Evolutionary conservation across 148 eudicot genomes (phyloP).

Genomic region (Vaccinium corymbosum): DNA sequence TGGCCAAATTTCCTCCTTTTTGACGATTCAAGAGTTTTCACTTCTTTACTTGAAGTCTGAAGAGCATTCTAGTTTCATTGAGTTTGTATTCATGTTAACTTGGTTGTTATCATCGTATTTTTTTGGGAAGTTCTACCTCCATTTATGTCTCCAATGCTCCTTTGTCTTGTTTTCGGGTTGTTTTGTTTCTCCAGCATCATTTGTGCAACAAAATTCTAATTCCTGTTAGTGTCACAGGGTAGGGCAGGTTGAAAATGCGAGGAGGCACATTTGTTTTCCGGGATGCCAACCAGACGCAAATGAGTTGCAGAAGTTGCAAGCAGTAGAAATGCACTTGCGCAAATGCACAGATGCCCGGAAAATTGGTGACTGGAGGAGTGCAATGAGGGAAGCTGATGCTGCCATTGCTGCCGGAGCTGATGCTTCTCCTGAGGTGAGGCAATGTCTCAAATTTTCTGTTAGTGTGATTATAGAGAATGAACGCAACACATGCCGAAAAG

Average conservation of each 20-base stretch:
- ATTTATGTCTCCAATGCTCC: not conserved
- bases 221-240: conserved; percentile 44
- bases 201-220: conserved; percentile 27
- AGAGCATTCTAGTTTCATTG: not conserved
- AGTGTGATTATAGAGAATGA: not conserved
- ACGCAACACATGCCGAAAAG: not conserved
- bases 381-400: conserved; percentile 65
- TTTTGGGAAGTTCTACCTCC: conserved; percentile 4
- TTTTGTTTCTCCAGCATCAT: conserved; percentile 15
- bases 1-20: not conserved
- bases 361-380: conserved; percentile 64
- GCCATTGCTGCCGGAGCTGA: conserved; percentile 81
- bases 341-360: conserved; percentile 62
- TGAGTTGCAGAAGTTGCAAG: conserved; percentile 58
- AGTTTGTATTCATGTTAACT: not conserved
- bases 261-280: conserved; percentile 52
- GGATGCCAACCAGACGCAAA: conserved; percentile 51
- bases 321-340: conserved; percentile 52
- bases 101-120: not conserved
- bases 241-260: conserved; percentile 84
- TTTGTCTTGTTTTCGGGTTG: conserved; percentile 14
- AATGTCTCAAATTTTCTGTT: not conserved
- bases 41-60: not conserved
- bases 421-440: conserved; percentile 66
- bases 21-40: not conserved